Base-by-base conservation (phyloP, 257 asterid genomes). In the Lycium ferocissimum region DNA sequence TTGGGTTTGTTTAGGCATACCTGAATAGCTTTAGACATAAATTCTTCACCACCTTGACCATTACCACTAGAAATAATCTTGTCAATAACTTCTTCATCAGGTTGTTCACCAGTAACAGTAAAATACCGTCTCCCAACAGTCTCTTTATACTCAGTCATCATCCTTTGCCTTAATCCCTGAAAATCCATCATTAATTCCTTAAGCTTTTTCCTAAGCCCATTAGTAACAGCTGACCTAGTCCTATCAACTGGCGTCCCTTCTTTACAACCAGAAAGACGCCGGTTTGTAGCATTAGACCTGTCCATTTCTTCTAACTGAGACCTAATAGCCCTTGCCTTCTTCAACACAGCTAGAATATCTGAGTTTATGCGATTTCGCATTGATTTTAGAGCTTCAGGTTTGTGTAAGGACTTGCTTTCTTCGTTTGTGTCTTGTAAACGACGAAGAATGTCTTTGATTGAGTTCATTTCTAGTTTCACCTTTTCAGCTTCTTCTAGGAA, bases 131-230 rank as follows among this genome's bases (percentile, higher is more conserved):
- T 89, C 22, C 97, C 99, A 8, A 94, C 92, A 47, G 98, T 96
- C 8, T 96, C 99, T 81, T 93, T 94, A 20, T 96, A 92, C 93
- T 96, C 99, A 0, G 88, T 83, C 99, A 96, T 96, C 96, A 93
- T 93, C 88, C 89, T 89, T 93, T 96, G 99, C 76, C 99, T 92
- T 87, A 96, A 81, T 13, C 88, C 93, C 92, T 96, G 98, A 54
- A 96, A 96, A 17, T 96, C 99, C 95, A 96, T 93, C 99, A 96
- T 96, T 17, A 94, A 88, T 87, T 96, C 99, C 92, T 94, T 96
- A 20, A 94, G 92, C 90, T 94, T 94, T 94, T 91, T 96, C 93
- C 98, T 87, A 69, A 96, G 94, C 81, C 99, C 98, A 84, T 96
- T 94, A 0, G 99, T 94, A 2, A 96, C 99, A 0, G 98, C 95